Percentiles rank a stretch among this genome's conserved stretches.
Conservation (phyloP, 352 stramenopile genomes). For the Pythium coloratum region DNA sequence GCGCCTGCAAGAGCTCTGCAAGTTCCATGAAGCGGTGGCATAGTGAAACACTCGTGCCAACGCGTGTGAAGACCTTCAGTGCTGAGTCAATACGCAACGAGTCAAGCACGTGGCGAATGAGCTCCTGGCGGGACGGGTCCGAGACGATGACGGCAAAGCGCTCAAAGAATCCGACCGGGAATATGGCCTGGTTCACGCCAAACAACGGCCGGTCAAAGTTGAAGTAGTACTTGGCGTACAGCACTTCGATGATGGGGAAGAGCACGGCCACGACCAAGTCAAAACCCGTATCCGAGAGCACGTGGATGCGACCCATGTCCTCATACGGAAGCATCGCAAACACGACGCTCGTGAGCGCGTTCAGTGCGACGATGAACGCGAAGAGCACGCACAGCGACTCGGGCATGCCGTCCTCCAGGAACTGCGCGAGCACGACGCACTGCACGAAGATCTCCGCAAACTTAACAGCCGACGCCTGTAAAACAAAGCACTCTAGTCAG, state of each 20-base stretch:
- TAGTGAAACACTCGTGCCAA: conserved; percentile 41
- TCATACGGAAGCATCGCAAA: not conserved
- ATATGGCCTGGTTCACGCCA: conserved; percentile 28
- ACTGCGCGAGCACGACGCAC: conserved; percentile 8
- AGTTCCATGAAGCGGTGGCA: conserved; percentile 31
- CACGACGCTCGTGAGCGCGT: conserved; percentile 1
- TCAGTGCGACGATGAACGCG: not conserved
- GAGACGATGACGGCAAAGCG: conserved; percentile 31
- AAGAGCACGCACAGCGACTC: not conserved
- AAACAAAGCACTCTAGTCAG: no score
- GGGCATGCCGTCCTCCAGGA: conserved; percentile 9
- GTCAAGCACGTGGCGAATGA: conserved; percentile 35
- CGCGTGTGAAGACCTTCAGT: conserved; percentile 32
- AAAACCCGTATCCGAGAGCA: conserved; percentile 23
- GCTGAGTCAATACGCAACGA: conserved; percentile 34
- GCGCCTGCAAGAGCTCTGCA: not conserved
- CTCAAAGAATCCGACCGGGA: conserved; percentile 36
- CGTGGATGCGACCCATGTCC: conserved; percentile 2
- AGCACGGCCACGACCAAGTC: conserved; percentile 34
- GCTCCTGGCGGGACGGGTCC: conserved; percentile 30
- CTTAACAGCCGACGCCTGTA: conserved; percentile 4
- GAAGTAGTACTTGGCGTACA: conserved; percentile 31
- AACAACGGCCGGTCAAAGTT: conserved; percentile 31
- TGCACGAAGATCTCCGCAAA: conserved; percentile 6
- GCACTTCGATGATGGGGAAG: conserved; percentile 30